Evolutionary conservation across 2,329 filamentous ascomycete species (phyloP).

Genomic region (Parastagonospora avenae): DNA sequence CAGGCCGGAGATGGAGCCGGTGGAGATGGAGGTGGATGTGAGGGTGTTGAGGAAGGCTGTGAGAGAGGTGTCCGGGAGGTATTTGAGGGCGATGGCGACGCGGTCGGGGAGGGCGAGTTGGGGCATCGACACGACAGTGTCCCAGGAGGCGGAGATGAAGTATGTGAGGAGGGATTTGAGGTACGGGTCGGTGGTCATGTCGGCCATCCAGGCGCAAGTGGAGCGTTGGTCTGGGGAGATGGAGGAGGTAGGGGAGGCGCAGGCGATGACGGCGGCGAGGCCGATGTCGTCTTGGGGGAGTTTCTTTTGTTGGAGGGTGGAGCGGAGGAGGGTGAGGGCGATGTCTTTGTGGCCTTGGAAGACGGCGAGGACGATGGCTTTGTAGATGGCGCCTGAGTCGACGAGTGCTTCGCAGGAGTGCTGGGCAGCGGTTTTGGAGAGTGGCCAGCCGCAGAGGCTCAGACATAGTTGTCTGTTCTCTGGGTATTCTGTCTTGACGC

Average conservation of each 20-base stretch:
- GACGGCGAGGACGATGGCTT: constrained; percentile 75
- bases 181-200: constrained; percentile 74
- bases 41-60: constrained; percentile 55
- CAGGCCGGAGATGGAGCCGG: constrained; percentile 77
- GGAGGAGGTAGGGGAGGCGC: constrained; percentile 44
- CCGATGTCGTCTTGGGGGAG: constrained; percentile 58
- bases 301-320: constrained; percentile 69
- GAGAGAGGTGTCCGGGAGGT: constrained; percentile 64
- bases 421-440: constrained; percentile 58
- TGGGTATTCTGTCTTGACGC: constrained; percentile 66
- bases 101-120: constrained; percentile 77
- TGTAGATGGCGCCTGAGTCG: constrained; percentile 66
- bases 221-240: constrained; percentile 65
- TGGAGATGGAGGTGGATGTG: constrained; percentile 63
- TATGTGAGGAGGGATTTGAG: constrained; percentile 79
- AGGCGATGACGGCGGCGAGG: constrained; percentile 55
- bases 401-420: constrained; percentile 58
- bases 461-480: constrained; percentile 77
- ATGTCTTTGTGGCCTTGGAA: constrained; percentile 73
- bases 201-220: constrained; percentile 65
- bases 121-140: constrained; percentile 71
- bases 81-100: constrained; percentile 73
- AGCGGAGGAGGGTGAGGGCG: constrained; percentile 72
- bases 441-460: constrained; percentile 74
- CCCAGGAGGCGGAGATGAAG: constrained; percentile 78